These are phyloP conservation scores for Syzygium syzygioides DNA, from an alignment of 441 rosid genomes.

Conservation along the genomic window DNA sequence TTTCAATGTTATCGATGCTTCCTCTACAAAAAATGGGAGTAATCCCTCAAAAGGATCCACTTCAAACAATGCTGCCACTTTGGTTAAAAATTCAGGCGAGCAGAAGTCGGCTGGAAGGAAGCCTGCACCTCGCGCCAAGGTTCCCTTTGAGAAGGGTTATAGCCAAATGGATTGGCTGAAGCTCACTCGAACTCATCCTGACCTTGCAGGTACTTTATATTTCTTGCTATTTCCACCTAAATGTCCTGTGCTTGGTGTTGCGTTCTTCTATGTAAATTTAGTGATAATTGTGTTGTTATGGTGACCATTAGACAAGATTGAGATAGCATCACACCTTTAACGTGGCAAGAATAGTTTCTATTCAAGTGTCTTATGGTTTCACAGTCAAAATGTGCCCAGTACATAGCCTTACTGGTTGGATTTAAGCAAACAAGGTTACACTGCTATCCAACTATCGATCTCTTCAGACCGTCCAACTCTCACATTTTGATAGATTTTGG, in stretches of 20 bases:
- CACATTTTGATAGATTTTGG: neutral
- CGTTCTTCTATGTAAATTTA: neutral
- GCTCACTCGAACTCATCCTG: slow-evolving; percentile 75
- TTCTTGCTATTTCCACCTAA: neutral
- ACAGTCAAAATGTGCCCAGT: neutral
- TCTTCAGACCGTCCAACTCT: neutral
- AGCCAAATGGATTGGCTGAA: slow-evolving; percentile 94
- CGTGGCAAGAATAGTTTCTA: neutral
- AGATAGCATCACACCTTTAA: neutral
- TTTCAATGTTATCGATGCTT: slow-evolving; percentile 49
- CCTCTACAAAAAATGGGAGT: slow-evolving; percentile 26
- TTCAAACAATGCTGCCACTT: slow-evolving; percentile 24
- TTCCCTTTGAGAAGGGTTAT: slow-evolving; percentile 89
- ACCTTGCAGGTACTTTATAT: slow-evolving; percentile 76
- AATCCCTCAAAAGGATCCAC: slow-evolving; percentile 20
- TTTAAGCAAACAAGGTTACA: neutral
- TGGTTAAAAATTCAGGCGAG: slow-evolving; percentile 12
- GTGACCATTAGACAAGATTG: neutral
- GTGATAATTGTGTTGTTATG: neutral
- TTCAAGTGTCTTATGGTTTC: neutral
- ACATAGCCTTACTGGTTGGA: neutral
- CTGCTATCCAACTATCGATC: neutral
- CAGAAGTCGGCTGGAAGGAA: slow-evolving; percentile 33
- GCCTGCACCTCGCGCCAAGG: slow-evolving; percentile 63
- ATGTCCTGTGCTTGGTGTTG: neutral